Evolutionary conservation across 257 asterid species (phyloP).

Genomic region (Lantana camara): DNA sequence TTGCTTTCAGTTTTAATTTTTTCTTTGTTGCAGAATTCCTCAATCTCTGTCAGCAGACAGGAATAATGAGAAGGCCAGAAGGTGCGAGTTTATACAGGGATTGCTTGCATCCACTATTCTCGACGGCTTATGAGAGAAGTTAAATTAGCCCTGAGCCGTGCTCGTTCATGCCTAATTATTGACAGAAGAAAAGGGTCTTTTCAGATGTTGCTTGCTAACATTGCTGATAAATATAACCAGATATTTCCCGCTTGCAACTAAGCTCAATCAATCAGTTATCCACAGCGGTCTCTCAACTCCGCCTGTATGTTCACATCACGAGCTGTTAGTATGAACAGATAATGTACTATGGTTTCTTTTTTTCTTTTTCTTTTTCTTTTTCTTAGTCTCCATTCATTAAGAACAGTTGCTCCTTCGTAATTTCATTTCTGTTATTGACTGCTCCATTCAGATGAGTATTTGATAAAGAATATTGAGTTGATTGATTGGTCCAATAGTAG

Average conservation of each 20-base stretch:
- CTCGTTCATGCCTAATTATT: slow-evolving; percentile 19
- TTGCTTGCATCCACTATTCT: slow-evolving; percentile 50
- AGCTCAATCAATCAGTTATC: slow-evolving; percentile 1
- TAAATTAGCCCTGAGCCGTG: slow-evolving; percentile 13
- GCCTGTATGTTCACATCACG: slow-evolving; percentile 8
- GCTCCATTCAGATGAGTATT: slow-evolving; percentile 6
- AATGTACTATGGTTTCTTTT: slow-evolving; percentile 36
- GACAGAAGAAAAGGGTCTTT: slow-evolving; percentile 24
- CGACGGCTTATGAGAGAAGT: slow-evolving; percentile 42
- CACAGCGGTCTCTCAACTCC: slow-evolving; percentile 20
- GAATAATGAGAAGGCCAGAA: slow-evolving; percentile 41
- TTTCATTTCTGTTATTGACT: slow-evolving; percentile 23
- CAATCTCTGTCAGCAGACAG: slow-evolving; percentile 41
- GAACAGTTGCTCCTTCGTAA: slow-evolving; percentile 21
- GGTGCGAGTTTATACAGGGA: slow-evolving; percentile 53
- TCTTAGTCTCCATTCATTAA: slow-evolving; percentile 2
- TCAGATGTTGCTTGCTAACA: slow-evolving; percentile 21
- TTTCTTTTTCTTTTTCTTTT: too few relatives aligned
- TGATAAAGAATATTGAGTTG: not conserved
- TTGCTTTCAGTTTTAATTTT: not conserved
- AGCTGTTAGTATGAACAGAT: slow-evolving; percentile 34
- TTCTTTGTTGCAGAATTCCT: slow-evolving; percentile 39
- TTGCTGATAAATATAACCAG: slow-evolving; percentile 16
- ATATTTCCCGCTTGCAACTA: slow-evolving; percentile 1
- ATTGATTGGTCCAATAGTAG: not conserved